A percentile compares a stretch with the other conserved stretches of the same genome.
These are phyloP conservation scores for Domatiomyces globalis DNA, from an alignment of 2,329 filamentous ascomycete species.

Conservation along the genomic window DNA sequence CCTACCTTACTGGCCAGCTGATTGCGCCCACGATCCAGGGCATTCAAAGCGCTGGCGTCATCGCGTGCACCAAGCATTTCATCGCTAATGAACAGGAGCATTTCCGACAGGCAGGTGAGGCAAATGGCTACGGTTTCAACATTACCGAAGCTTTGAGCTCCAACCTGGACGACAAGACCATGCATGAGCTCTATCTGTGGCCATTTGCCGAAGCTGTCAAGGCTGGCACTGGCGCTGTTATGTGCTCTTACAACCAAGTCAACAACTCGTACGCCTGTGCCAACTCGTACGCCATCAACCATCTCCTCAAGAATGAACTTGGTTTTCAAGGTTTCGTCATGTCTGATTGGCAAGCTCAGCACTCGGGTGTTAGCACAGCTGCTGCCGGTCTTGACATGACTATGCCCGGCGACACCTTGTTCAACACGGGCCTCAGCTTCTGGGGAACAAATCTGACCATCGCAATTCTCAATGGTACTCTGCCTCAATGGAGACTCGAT, in stretches of 20 bases:
- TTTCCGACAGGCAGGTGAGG: constrained; percentile 49
- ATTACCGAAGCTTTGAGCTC: constrained; percentile 48
- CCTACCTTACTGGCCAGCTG: constrained; percentile 57
- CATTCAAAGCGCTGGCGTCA: constrained; percentile 67
- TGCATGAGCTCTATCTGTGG: constrained; percentile 52
- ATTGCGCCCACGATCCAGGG: constrained; percentile 62
- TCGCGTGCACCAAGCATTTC: constrained; percentile 70
- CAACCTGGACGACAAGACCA: constrained; percentile 49
- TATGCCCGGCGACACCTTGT: constrained; percentile 69
- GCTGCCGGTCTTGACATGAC: constrained; percentile 64
- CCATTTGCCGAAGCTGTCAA: constrained; percentile 52
- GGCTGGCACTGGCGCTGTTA: constrained; percentile 47
- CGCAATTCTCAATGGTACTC: constrained; percentile 73
- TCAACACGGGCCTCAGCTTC: constrained; percentile 57
- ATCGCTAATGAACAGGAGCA: constrained; percentile 62
- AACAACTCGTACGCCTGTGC: constrained; percentile 56
- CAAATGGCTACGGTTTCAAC: constrained; percentile 45
- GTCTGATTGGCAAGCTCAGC: constrained; percentile 65
- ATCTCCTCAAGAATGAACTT: constrained; percentile 53
- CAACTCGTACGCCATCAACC: constrained; percentile 47
- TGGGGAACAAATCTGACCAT: constrained; percentile 83
- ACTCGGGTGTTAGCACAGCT: constrained; percentile 52
- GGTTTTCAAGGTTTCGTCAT: constrained; percentile 61
- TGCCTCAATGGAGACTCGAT: constrained; percentile 75
- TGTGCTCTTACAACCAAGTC: constrained; percentile 62